Evolutionary conservation across 2,329 filamentous ascomycete species (phyloP), one percentile per base, ranked within the genome.

Genomic region (Exophiala bonariae): DNA sequence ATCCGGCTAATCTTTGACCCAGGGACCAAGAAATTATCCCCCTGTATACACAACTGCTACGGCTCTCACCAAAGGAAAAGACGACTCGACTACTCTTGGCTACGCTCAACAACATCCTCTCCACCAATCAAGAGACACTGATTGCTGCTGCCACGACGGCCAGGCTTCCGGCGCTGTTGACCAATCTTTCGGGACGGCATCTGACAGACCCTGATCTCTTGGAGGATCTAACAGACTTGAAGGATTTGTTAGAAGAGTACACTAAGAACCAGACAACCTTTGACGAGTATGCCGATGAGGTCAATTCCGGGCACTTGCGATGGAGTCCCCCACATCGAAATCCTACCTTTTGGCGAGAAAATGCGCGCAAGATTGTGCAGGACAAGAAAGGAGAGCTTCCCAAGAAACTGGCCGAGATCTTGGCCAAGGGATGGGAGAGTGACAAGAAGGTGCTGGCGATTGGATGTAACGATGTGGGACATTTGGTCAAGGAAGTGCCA

Each of bases 21-120:
- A 95, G 91, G 59, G 91, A 96, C 69, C 89, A 96, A 70, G 91
- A 97, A 63, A 86, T 97, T 58, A 80, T 97, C 54, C 79, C 90
- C 37, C 81, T 97, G 35, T 96, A 96, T 68, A 90, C 88, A n/a
- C 87, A 95, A 57, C 83, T 99, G 30, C 78, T 99, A 45, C 86
- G 90, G 44, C 77, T 96, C 33, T 97, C 93, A 2, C 91, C 92
- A 35, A 99, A 99, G 69, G 93, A 97, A 67, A 99, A 99, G 77
- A 97, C 92, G 1, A 97, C 92, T 1, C 85, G 93, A 22, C 79
- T 99, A 44, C 81, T 96, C 36, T 79, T 97, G 35, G 90, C 90
- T 8, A 96, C 92, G 6, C 80, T 99, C 32, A 81, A 86, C 66
- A 97, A 96, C 70, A 83, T 99, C 35, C 81, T 96, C 30, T 89